Evolutionary conservation across 306 rosid genomes (phyloP), one percentile per base, ranked within the genome.

Genomic region (Malus asiatica): DNA sequence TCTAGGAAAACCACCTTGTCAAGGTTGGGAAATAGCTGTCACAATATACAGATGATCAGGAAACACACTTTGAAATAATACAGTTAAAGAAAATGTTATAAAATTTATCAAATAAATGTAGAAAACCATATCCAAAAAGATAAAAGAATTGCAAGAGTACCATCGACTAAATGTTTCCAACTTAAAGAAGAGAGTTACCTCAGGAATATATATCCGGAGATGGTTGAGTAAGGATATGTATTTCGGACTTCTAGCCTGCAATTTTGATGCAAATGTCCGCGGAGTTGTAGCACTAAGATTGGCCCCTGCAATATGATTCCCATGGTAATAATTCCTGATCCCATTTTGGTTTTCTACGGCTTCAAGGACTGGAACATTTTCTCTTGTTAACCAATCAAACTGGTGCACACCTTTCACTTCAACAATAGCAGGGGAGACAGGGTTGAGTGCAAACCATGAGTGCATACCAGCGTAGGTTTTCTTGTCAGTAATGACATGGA

Each of bases 321-420:
- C 99, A 77, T 96, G 99, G 86, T 96, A 96, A 89, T 96, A 96
- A 80, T 82, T 83, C 80, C 93, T 83, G 78, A 96, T 92, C 76
- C 89, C 98, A 78, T 89, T 87, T 53, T 96, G 97, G 79, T 87
- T 90, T 83, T 92, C 97, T 82, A 96, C 90, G 20, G 99, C 99
- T 87, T 96, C 99, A 81, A 96, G 97, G 42, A 96, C 98, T 15
- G 99, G 99, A 81, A 96, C 93, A 76, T 96, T 96, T 86, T 96
- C 99, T 89, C 94, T 89, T n/a, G 97, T 96, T 85, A 96, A 91
- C 98, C 98, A 96, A 72, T 93, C 98, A 81, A 96, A 96, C 77
- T 96, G 99, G 88, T 96, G 99, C 81, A 96, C 73, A 16, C 99
- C 93, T 85, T 85, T 96, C 84, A 96, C 97, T 86, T 96, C 99